Evolutionary conservation across 257 asterid genomes (phyloP), one percentile per base, ranked within the genome.

Genomic region (Hygrophila difformis): DNA sequence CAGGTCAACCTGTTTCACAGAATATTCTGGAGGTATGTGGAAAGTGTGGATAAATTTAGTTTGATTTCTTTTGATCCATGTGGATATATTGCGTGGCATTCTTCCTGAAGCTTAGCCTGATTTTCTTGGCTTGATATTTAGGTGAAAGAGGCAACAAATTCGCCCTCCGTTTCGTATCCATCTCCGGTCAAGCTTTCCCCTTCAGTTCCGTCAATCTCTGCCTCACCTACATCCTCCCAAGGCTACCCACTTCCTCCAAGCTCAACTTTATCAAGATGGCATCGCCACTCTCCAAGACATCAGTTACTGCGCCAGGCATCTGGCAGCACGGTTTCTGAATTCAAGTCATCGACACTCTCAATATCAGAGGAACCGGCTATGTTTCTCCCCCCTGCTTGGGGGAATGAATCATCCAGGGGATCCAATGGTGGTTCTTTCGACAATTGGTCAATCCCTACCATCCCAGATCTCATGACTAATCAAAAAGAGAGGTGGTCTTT

Each of bases 401-500:
- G 81, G 59, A 70, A 74, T 51, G 99, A 86, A 24, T 82, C 83
- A 14, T 73, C 76, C 16, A 55, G 86, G 63, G 87, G 70, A 40
- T 89, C 94, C 46, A 74, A 57, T 55, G 95, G 81, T 31, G 94
- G 87, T 33, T 91, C 95, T 8, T 86, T 89, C 1, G 99, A 82
- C 59, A 72, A 79, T 48, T 82, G 93, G 92, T 82, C 96, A 23
- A 65, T 79, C 41, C 94, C 94, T 40, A 73, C 75, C 38, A 81
- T 74, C 56, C 63, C 96, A 18, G 96, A 85, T 44, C 74, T 76
- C 44, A 55, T 60, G 72, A 53, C 65, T 9, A 66, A 73, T 23
- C 83, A 75, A 14, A 79, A 82, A 66, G 96, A 81, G 56, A 70
- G 96, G 60, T 86, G 93, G 97, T 91, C 99, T 57, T 91, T 86